Conservation (phyloP, 1,284 basidiomycete species). For the Ceratobasidium sp. region DNA sequence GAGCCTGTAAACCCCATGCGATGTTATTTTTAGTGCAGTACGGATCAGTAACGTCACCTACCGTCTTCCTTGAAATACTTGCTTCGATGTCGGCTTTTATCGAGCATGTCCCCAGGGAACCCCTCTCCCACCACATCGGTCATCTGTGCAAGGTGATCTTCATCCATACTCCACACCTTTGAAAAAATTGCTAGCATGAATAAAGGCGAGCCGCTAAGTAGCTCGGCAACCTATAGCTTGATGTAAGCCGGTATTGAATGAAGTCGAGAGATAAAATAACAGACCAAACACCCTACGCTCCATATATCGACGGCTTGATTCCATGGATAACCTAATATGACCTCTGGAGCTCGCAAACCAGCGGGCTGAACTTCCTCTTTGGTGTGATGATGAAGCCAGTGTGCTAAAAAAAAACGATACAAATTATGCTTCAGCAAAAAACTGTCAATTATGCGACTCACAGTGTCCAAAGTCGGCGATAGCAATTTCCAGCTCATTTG, state of each 20-base stretch:
- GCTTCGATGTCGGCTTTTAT: constrained; percentile 2
- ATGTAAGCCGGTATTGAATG: too few species aligned
- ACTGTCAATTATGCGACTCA: neutral
- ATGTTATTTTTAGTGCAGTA: too few species aligned
- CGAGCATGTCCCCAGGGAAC: constrained; percentile 4
- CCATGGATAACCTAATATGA: neutral
- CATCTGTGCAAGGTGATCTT: constrained; percentile 12
- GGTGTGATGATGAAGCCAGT: neutral
- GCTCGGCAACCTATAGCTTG: neutral
- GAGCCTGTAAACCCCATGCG: neutral
- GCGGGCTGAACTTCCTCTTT: neutral
- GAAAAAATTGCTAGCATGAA: neutral
- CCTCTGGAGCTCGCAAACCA: neutral
- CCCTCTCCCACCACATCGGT: neutral
- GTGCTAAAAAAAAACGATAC: neutral
- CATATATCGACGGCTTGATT: neutral
- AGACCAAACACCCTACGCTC: neutral
- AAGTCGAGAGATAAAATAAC: neutral
- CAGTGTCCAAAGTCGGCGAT: neutral
- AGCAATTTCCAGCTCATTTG: neutral
- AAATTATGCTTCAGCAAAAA: neutral
- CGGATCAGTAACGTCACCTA: neutral
- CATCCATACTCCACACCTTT: neutral
- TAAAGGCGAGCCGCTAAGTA: neutral
- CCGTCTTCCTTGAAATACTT: constrained; percentile 9